phyloP scores from a whole-genome alignment of 2,329 filamentous ascomycete genomes.

The Xylaria sp. region DNA sequence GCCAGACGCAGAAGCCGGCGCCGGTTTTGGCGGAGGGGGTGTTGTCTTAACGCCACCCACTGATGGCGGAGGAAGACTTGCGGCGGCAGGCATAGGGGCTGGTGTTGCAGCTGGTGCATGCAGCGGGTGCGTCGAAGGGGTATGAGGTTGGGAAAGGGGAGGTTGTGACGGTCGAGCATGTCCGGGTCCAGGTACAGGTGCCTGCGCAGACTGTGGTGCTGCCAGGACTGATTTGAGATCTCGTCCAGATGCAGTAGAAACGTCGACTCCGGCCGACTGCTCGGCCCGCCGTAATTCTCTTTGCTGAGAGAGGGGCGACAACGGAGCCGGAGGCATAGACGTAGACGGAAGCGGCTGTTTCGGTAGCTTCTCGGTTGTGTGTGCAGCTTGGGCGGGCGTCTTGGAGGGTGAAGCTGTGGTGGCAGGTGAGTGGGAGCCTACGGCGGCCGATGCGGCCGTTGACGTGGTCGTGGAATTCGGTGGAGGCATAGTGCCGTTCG shows the following conservation, averaged over 20 bases:
- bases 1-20: slow-evolving; percentile 39
- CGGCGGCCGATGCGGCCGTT: slow-evolving; percentile 29
- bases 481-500: slow-evolving; percentile 69
- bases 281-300: slow-evolving; percentile 37
- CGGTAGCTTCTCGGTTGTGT: slow-evolving; percentile 8
- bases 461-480: slow-evolving; percentile 49
- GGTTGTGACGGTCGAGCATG: slow-evolving; percentile 46
- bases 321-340: slow-evolving; percentile 13
- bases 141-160: slow-evolving; percentile 46
- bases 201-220: slow-evolving; percentile 44
- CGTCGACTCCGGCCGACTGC: slow-evolving; percentile 29
- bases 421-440: neutral
- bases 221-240: slow-evolving; percentile 49
- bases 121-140: slow-evolving; percentile 38
- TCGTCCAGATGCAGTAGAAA: slow-evolving; percentile 41
- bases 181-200: slow-evolving; percentile 36
- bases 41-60: slow-evolving; percentile 22
- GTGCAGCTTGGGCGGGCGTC: slow-evolving; percentile 16
- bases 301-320: slow-evolving; percentile 35
- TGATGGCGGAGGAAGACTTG: neutral
- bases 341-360: neutral
- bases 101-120: slow-evolving; percentile 40
- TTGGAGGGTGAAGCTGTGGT: slow-evolving; percentile 13
- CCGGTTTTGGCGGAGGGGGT: slow-evolving; percentile 37
- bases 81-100: slow-evolving; percentile 2